phyloP scores from a whole-genome alignment of 306 rosid genomes.

The Cucurbita argyrosperma region DNA sequence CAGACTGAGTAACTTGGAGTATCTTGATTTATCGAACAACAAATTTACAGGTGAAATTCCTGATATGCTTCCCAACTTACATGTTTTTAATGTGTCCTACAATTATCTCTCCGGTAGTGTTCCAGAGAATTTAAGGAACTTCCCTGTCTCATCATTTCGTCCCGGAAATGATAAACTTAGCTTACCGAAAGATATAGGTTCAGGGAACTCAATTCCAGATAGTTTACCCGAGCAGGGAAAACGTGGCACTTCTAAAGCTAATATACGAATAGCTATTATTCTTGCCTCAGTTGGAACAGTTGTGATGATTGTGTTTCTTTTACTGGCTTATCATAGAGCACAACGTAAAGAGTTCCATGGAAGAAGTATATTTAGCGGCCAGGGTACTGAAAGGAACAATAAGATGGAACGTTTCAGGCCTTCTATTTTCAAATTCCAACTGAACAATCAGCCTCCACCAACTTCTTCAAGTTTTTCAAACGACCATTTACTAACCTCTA shows the following conservation, averaged over 20 bases:
- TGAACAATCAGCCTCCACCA: conserved; percentile 48
- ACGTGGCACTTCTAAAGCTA: conserved; percentile 41
- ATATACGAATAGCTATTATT: conserved; percentile 77
- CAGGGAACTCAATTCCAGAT: conserved; percentile 29
- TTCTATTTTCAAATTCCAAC: conserved; percentile 65
- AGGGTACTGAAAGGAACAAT: conserved; percentile 46
- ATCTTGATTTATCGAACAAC: conserved; percentile 72
- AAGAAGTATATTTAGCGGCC: conserved; percentile 51
- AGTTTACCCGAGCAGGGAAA: conserved; percentile 16
- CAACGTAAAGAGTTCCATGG: conserved; percentile 63
- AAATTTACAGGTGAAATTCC: conserved; percentile 73
- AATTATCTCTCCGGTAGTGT: conserved; percentile 66
- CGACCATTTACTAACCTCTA: conserved; percentile 69
- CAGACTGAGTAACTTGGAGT: conserved; percentile 51
- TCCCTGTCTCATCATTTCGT: conserved; percentile 49
- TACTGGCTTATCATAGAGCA: conserved; percentile 75
- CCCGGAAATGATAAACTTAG: conserved; percentile 58
- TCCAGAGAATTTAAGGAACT: conserved; percentile 52
- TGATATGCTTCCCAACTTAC: conserved; percentile 49
- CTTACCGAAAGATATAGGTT: conserved; percentile 15
- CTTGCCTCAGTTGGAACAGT: conserved; percentile 86
- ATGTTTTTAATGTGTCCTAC: conserved; percentile 61
- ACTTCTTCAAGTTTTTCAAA: conserved; percentile 71
- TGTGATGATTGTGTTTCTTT: conserved; percentile 74
- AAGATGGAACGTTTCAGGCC: conserved; percentile 61